A percentile compares a stretch with the other conserved stretches of the same genome.
Evolutionary conservation across 345 rosid genomes (phyloP).

Genomic region (Syzygium grande): DNA sequence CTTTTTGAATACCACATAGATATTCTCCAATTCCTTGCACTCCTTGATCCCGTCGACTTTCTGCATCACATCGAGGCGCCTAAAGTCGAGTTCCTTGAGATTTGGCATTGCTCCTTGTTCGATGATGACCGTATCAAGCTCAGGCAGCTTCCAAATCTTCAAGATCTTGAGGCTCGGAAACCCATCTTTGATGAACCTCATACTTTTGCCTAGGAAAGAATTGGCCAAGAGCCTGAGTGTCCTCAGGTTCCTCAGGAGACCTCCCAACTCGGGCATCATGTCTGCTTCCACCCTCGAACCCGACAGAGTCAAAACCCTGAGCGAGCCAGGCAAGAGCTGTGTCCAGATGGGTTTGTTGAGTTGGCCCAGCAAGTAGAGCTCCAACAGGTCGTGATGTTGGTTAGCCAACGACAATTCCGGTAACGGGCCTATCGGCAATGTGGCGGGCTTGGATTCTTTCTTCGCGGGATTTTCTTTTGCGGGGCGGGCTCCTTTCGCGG

Average conservation of each 20-base stretch:
- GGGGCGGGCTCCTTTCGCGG: too few species aligned
- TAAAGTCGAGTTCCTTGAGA: not conserved
- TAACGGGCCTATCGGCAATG: not conserved
- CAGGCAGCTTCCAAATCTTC: not conserved
- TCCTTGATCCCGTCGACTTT: not conserved
- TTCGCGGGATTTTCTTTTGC: not conserved
- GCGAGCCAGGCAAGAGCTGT: not conserved
- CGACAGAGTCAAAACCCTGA: not conserved
- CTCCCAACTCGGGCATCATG: not conserved
- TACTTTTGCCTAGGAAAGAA: not conserved
- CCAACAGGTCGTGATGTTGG: not conserved
- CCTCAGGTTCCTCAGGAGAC: not conserved
- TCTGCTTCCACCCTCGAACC: not conserved
- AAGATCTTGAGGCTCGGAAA: not conserved
- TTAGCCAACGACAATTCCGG: not conserved
- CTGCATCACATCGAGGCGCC: not conserved
- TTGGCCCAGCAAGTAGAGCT: not conserved
- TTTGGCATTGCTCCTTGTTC: not conserved
- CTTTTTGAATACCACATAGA: not conserved
- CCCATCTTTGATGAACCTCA: not conserved
- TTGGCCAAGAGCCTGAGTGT: not conserved
- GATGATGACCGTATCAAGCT: accelerated
- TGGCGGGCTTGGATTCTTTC: not conserved
- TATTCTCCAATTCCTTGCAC: not conserved
- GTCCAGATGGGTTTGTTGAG: not conserved